Conservation (phyloP, 164 flowering plant genomes). For the Platanus orientalis region DNA sequence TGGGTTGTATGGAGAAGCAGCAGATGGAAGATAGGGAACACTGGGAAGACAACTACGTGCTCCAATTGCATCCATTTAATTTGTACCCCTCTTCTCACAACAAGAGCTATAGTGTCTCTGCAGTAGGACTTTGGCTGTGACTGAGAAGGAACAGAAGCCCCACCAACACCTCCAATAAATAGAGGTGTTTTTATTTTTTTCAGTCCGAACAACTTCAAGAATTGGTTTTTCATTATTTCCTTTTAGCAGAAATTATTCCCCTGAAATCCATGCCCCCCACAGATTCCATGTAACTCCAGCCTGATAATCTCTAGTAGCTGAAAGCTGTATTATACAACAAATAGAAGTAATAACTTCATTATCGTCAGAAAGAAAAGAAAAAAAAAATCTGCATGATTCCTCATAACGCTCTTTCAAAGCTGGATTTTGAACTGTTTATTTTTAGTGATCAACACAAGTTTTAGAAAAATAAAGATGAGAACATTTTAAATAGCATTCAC, state of each 20-base stretch:
- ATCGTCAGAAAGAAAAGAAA: too few relatives aligned
- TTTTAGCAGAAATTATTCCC: constrained; percentile 14
- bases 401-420: too few relatives aligned
- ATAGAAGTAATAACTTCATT: not conserved
- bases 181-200: constrained; percentile 1
- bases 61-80: constrained; percentile 50
- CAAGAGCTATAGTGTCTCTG: constrained; percentile 18
- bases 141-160: constrained; percentile 20
- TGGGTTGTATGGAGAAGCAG: constrained; percentile 36
- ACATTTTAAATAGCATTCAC: too few relatives aligned
- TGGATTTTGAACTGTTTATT: too few relatives aligned
- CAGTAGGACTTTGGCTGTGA: constrained; percentile 23
- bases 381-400: too few relatives aligned
- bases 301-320: constrained; percentile 21
- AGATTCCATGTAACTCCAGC: constrained; percentile 46
- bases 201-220: constrained; percentile 20
- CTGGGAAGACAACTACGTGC: constrained; percentile 44
- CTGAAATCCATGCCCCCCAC: constrained; percentile 22
- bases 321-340: constrained; percentile 7
- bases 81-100: constrained; percentile 44
- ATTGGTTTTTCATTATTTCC: constrained; percentile 21
- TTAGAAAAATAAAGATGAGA: too few relatives aligned
- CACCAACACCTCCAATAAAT: constrained; percentile 12
- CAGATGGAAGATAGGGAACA: constrained; percentile 63
- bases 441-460: not conserved